phyloP scores from a whole-genome alignment of 208 protist species.

The Leishmania turanica region DNA sequence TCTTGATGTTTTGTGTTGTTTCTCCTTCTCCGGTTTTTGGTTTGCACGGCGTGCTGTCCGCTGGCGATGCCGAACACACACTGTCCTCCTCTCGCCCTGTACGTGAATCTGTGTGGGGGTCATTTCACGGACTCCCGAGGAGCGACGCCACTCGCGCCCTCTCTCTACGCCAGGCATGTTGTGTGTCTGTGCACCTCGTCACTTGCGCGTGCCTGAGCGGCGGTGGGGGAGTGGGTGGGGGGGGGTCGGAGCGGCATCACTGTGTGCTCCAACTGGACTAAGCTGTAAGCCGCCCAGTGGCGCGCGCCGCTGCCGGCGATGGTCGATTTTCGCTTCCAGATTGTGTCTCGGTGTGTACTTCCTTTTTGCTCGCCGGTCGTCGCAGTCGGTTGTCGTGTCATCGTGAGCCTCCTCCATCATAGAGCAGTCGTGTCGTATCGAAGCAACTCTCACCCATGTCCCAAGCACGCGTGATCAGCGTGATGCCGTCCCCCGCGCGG shows the following conservation, averaged over 20 bases:
- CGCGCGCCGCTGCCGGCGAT: background rate
- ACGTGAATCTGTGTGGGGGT: background rate
- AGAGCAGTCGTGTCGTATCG: background rate
- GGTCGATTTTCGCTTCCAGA: background rate
- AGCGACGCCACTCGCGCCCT: no score
- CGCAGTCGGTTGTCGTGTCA: background rate
- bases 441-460: background rate
- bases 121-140: no score
- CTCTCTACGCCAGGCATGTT: background rate
- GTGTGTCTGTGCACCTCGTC: background rate
- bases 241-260: background rate
- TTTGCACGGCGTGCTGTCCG: background rate
- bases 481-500: background rate
- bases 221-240: background rate
- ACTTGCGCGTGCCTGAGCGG: background rate
- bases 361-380: background rate
- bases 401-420: background rate
- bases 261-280: background rate
- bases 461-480: background rate
- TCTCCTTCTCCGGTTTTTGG: background rate
- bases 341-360: background rate
- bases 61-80: background rate
- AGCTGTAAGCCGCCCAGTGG: background rate
- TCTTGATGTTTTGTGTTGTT: background rate
- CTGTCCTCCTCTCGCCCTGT: background rate